Conservation (phyloP, 2,329 filamentous ascomycete genomes). For the Aspergillus latus region DNA sequence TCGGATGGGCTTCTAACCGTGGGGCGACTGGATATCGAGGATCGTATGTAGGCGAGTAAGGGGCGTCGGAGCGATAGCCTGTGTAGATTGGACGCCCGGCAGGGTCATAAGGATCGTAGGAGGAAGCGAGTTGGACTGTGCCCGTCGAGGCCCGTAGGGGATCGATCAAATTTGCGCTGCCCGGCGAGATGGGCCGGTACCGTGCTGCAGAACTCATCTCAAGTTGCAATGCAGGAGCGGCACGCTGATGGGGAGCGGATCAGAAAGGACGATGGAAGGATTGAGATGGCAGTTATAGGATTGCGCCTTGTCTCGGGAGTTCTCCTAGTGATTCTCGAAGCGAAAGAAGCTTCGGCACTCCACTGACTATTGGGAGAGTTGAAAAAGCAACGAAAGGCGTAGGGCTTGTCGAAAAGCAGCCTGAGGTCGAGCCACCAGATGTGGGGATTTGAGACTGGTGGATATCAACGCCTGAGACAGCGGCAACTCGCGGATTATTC, state of each 20-base stretch:
- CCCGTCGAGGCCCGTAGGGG: constrained; percentile 44
- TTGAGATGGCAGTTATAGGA: background rate
- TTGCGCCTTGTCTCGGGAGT: background rate
- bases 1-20: constrained; percentile 34
- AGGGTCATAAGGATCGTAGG: constrained; percentile 36
- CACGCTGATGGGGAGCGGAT: background rate
- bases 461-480: constrained; percentile 5
- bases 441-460: constrained; percentile 6
- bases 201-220: constrained; percentile 32
- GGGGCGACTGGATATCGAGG: constrained; percentile 27
- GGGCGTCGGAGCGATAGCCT: constrained; percentile 34
- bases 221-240: constrained; percentile 9
- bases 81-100: constrained; percentile 31
- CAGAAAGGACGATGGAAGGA: background rate
- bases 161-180: constrained; percentile 33
- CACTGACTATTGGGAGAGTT: constrained; percentile 6
- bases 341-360: constrained; percentile 2
- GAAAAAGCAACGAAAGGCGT: constrained; percentile 7
- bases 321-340: background rate
- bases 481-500: background rate
- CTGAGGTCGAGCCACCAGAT: constrained; percentile 4
- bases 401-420: constrained; percentile 1
- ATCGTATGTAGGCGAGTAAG: constrained; percentile 31
- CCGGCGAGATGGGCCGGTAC: constrained; percentile 38
- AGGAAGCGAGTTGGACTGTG: constrained; percentile 36